phyloP scores from a whole-genome alignment of 768 basidiomycete genomes.

The Termitomyces sp. region DNA sequence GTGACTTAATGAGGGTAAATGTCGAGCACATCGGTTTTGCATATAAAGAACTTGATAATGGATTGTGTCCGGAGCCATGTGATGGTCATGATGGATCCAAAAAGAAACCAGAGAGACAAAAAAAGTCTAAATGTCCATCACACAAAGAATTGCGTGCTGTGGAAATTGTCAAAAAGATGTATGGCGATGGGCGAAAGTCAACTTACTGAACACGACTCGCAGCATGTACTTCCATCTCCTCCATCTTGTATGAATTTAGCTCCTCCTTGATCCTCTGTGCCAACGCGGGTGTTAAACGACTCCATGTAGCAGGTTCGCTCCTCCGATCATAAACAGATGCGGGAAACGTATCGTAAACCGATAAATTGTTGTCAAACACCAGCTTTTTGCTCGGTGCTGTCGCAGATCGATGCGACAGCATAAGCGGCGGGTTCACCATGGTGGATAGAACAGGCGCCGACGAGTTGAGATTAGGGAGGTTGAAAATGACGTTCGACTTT shows the following conservation, averaged over 20 bases:
- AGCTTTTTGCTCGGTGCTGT: slow-evolving; percentile 68
- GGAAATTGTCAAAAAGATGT: background rate
- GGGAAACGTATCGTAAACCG: slow-evolving; percentile 97
- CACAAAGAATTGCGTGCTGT: slow-evolving; percentile 85
- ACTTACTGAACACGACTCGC: slow-evolving; percentile 86
- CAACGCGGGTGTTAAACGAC: slow-evolving; percentile 87
- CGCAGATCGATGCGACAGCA: slow-evolving; percentile 65
- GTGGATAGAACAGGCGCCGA: slow-evolving; percentile 84
- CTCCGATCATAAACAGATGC: slow-evolving; percentile 87
- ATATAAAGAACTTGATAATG: slow-evolving; percentile 16
- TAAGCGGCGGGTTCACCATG: slow-evolving; percentile 39
- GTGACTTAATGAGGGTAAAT: slow-evolving; percentile 20
- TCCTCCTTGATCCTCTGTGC: slow-evolving; percentile 98
- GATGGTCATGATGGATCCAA: slow-evolving; percentile 17
- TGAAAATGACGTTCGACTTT: slow-evolving; percentile 55
- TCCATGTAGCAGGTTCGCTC: slow-evolving; percentile 96
- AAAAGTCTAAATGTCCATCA: slow-evolving; percentile 30
- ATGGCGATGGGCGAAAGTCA: slow-evolving; percentile 2
- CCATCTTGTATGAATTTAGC: slow-evolving; percentile 98
- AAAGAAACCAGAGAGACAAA: slow-evolving; percentile 15
- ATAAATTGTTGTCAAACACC: slow-evolving; percentile 86
- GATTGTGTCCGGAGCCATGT: background rate
- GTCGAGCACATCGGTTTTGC: slow-evolving; percentile 19
- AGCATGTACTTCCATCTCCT: slow-evolving; percentile 98
- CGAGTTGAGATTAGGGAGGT: slow-evolving; percentile 77